phyloP scores from a whole-genome alignment of 345 rosid species.

The Mercurialis annua region DNA sequence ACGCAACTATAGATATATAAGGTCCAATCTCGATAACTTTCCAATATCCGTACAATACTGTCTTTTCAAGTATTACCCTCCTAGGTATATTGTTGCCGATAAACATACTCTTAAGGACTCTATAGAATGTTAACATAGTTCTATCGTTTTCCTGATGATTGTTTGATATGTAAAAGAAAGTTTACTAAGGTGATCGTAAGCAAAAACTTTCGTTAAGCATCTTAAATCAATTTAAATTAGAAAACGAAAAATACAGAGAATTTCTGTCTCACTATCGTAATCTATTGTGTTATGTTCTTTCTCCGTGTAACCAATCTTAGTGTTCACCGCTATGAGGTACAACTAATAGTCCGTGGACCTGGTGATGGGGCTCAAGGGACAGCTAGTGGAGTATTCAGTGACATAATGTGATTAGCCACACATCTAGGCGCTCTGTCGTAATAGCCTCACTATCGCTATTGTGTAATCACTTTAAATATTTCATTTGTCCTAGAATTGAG shows the following conservation, averaged over 20 bases:
- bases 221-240: not conserved
- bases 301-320: slow-evolving; percentile 41
- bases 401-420: slow-evolving; percentile 76
- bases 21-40: too few species aligned
- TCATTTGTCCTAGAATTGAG: too few species aligned
- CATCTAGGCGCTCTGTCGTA: slow-evolving; percentile 97
- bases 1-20: too few species aligned
- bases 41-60: too few species aligned
- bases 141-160: too few species aligned
- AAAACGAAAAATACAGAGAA: not conserved
- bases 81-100: too few species aligned
- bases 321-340: slow-evolving; percentile 87
- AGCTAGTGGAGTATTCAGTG: slow-evolving; percentile 95
- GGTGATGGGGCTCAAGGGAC: slow-evolving; percentile 99
- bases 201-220: not conserved
- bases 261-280: too few species aligned
- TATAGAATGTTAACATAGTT: too few species aligned
- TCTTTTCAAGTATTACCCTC: too few species aligned
- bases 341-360: slow-evolving; percentile 92
- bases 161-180: not conserved
- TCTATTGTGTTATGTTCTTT: not conserved
- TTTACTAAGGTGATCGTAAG: not conserved
- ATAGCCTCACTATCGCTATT: not conserved
- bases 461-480: not conserved
- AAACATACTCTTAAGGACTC: too few species aligned